Percentiles rank a stretch among this genome's conserved stretches.
These are phyloP conservation scores for Neofusicoccum cordaticola DNA, from an alignment of 2,329 filamentous ascomycete genomes.

Conservation along the genomic window DNA sequence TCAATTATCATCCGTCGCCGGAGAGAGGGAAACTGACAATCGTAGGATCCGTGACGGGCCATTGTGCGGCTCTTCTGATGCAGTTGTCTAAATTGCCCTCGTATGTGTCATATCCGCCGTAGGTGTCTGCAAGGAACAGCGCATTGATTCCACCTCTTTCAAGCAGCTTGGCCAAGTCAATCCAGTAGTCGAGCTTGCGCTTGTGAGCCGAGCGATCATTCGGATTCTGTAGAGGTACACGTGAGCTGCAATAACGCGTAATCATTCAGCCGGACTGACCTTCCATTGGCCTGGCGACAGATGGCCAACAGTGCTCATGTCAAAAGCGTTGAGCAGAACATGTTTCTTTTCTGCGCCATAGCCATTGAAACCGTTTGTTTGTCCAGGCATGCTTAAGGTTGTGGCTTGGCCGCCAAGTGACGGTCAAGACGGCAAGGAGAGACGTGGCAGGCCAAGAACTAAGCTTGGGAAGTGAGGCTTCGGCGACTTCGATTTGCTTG, in stretches of 20 bases:
- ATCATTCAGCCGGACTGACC: conserved; percentile 31
- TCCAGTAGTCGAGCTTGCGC: conserved; percentile 61
- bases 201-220: conserved; percentile 61
- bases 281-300: conserved; percentile 67
- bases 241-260: background rate
- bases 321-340: conserved; percentile 63
- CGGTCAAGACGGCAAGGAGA: background rate
- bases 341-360: conserved; percentile 43
- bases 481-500: no score
- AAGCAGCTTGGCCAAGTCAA: conserved; percentile 60
- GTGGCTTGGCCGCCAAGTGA: conserved; percentile 1
- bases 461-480: background rate
- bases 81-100: conserved; percentile 59
- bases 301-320: conserved; percentile 65
- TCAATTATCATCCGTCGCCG: no score
- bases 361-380: conserved; percentile 4
- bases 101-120: conserved; percentile 63
- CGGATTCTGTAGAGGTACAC: conserved; percentile 48
- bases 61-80: conserved; percentile 61
- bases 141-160: conserved; percentile 63
- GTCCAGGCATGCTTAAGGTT: background rate
- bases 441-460: background rate
- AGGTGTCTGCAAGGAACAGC: conserved; percentile 65
- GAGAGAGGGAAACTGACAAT: conserved; percentile 46
- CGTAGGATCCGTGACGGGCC: conserved; percentile 63